Conservation (phyloP, 352 stramenopile genomes). For the Peronospora destructor region DNA sequence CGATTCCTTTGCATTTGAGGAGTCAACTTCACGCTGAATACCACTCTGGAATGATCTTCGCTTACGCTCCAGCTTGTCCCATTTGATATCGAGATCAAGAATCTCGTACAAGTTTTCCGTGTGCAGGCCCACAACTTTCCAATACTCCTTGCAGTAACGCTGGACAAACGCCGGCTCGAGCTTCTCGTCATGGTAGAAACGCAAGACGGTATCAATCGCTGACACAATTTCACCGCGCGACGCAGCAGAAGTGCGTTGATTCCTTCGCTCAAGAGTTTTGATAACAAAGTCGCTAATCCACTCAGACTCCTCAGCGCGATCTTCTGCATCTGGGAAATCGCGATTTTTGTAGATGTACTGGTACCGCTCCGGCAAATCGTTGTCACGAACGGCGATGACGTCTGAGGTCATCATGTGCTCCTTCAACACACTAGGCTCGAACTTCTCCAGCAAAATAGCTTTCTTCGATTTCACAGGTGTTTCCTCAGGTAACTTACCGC, state of each 20-base stretch:
- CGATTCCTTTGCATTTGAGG: conserved; percentile 63
- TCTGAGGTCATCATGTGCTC: conserved; percentile 87
- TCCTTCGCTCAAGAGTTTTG: conserved; percentile 61
- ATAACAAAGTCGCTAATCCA: conserved; percentile 87
- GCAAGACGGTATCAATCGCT: conserved; percentile 81
- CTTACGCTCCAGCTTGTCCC: conserved; percentile 84
- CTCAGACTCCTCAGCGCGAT: conserved; percentile 79
- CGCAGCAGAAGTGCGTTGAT: conserved; percentile 39
- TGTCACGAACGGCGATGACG: conserved; percentile 70
- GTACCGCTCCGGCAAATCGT: conserved; percentile 75
- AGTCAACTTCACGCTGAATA: conserved; percentile 61
- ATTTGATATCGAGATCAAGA: conserved; percentile 81
- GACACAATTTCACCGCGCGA: conserved; percentile 81
- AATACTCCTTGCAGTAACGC: conserved; percentile 88
- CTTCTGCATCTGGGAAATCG: conserved; percentile 76
- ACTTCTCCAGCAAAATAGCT: conserved; percentile 80
- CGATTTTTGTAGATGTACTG: conserved; percentile 66
- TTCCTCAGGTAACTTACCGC: conserved; percentile 31
- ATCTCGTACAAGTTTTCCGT: conserved; percentile 82
- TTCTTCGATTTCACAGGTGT: conserved; percentile 67
- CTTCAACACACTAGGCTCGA: conserved; percentile 80
- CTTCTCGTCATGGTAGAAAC: conserved; percentile 87
- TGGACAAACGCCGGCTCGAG: conserved; percentile 84
- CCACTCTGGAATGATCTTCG: conserved; percentile 65
- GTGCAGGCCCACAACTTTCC: conserved; percentile 79